These are phyloP conservation scores for Fraxinus xanthoxyloides DNA, from an alignment of 305 asterid genomes.

Conservation along the genomic window DNA sequence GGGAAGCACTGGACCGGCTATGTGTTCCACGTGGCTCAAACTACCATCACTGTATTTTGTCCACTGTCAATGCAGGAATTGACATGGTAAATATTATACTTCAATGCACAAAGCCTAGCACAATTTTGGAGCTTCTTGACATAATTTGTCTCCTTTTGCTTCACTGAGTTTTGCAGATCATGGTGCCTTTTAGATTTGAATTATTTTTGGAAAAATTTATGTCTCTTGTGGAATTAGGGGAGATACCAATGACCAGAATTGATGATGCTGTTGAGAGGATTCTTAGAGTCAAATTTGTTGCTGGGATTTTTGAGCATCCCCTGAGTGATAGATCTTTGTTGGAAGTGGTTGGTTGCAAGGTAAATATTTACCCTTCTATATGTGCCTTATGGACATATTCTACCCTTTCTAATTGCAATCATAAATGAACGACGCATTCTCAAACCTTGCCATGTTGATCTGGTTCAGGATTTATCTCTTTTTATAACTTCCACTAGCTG, in stretches of 20 bases:
- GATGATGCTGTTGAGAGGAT: constrained; percentile 95
- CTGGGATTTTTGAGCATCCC: constrained; percentile 85
- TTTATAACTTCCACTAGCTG: not conserved
- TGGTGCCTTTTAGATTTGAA: constrained; percentile 91
- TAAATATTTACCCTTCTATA: constrained; percentile 27
- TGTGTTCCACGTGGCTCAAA: constrained; percentile 57
- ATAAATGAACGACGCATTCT: constrained; percentile 11
- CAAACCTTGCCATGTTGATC: not conserved
- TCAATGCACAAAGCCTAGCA: constrained; percentile 3
- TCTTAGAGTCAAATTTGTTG: constrained; percentile 80
- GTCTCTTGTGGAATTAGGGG: constrained; percentile 76
- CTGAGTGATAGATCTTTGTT: constrained; percentile 73
- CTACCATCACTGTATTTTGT: constrained; percentile 48
- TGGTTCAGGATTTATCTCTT: not conserved
- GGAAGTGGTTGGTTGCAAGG: constrained; percentile 90
- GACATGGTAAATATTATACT: constrained; percentile 54
- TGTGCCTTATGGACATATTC: not conserved
- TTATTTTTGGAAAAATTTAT: constrained; percentile 69
- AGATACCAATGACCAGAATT: constrained; percentile 73
- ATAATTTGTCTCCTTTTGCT: constrained; percentile 7
- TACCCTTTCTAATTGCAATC: not conserved
- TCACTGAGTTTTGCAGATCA: constrained; percentile 58
- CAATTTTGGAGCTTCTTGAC: constrained; percentile 7
- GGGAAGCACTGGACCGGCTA: constrained; percentile 70
- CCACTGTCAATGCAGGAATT: constrained; percentile 59